A percentile compares a stretch with the other conserved stretches of the same genome.
Evolutionary conservation across 768 basidiomycete genomes (phyloP).

Genomic region (Leccinum broughii): DNA sequence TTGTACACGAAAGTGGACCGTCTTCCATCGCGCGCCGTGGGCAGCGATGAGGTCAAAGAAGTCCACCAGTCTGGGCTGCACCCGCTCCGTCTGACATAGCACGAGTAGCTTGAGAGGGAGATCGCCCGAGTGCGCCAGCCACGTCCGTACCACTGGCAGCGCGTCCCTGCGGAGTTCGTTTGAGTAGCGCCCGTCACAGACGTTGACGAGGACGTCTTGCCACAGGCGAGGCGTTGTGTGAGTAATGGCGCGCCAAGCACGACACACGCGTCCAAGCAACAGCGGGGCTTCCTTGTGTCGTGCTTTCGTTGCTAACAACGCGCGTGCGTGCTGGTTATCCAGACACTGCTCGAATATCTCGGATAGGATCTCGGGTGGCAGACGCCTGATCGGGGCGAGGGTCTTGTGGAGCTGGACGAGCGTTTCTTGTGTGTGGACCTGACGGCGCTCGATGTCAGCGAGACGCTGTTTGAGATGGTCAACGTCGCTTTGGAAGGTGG

Average conservation of each 20-base stretch:
- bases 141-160: slow-evolving; percentile 19
- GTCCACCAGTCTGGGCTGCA: slow-evolving; percentile 22
- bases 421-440: slow-evolving; percentile 1
- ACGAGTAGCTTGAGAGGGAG: slow-evolving; percentile 23
- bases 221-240: slow-evolving; percentile 31
- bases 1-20: slow-evolving; percentile 21
- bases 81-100: slow-evolving; percentile 21
- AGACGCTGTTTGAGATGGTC: slow-evolving; percentile 10
- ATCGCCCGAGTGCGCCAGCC: slow-evolving; percentile 24
- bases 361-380: slow-evolving; percentile 29
- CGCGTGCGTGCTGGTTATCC: background rate
- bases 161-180: slow-evolving; percentile 20
- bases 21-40: slow-evolving; percentile 21
- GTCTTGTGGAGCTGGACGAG: slow-evolving; percentile 18
- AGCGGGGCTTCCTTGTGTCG: slow-evolving; percentile 23
- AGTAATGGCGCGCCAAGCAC: slow-evolving; percentile 27
- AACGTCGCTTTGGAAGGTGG: slow-evolving; percentile 11
- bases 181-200: slow-evolving; percentile 24
- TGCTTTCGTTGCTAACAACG: background rate
- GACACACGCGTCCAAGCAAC: slow-evolving; percentile 32
- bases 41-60: slow-evolving; percentile 21
- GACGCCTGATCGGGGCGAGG: slow-evolving; percentile 24
- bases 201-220: slow-evolving; percentile 21
- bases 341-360: slow-evolving; percentile 29
- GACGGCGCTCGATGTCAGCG: slow-evolving; percentile 12